These are phyloP conservation scores for Coffea canephora DNA, from an alignment of 257 asterid genomes.

Conservation along the genomic window DNA sequence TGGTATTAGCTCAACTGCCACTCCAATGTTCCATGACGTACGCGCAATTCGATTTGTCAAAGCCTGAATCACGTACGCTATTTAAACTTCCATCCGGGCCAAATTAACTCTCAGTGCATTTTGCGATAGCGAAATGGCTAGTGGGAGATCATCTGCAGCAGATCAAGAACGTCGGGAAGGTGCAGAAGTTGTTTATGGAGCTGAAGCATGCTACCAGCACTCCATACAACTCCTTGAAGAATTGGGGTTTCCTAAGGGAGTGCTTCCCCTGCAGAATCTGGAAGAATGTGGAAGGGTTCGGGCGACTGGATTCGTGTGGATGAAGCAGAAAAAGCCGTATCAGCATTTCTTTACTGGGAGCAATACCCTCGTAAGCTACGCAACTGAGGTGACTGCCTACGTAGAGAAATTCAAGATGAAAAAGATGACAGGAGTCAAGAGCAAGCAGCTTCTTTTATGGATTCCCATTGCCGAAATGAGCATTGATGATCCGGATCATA, in stretches of 20 bases:
- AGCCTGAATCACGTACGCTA: constrained; percentile 20
- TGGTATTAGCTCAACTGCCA: constrained; percentile 40
- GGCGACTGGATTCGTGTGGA: constrained; percentile 85
- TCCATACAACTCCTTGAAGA: constrained; percentile 56
- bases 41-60: constrained; percentile 10
- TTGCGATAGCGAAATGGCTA: constrained; percentile 38
- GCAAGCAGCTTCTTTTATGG: constrained; percentile 85
- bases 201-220: constrained; percentile 56
- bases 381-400: constrained; percentile 70
- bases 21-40: constrained; percentile 36
- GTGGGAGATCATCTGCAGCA: constrained; percentile 29
- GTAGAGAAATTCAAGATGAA: constrained; percentile 87
- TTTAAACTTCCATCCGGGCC: constrained; percentile 24
- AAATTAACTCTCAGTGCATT: background rate
- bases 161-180: constrained; percentile 48
- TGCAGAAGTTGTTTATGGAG: constrained; percentile 65
- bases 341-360: constrained; percentile 63
- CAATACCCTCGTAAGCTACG: constrained; percentile 68
- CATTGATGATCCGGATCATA: constrained; percentile 41
- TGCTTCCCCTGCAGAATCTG: constrained; percentile 78
- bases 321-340: constrained; percentile 82
- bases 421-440: constrained; percentile 90
- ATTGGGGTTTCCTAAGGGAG: constrained; percentile 82
- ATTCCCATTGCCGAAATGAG: constrained; percentile 93
- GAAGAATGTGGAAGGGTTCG: constrained; percentile 87